phyloP scores from a whole-genome alignment of 768 basidiomycete genomes.

The Rhodotorula taiwanensis region DNA sequence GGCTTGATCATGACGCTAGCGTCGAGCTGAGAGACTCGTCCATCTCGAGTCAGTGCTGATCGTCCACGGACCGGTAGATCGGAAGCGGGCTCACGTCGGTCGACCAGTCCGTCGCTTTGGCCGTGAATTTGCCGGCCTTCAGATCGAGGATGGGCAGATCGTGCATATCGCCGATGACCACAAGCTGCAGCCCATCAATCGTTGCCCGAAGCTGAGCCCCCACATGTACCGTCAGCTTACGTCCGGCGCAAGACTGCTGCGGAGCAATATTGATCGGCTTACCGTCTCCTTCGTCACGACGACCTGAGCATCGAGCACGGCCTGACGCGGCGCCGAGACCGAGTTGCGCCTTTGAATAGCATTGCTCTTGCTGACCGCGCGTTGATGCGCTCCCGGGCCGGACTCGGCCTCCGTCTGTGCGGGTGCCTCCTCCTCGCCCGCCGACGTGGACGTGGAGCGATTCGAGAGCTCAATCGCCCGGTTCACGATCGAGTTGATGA shows the following conservation, averaged over 20 bases:
- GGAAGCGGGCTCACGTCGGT: conserved; percentile 58
- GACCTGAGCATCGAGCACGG: conserved; percentile 26
- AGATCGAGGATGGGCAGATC: conserved; percentile 91
- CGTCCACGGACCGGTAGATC: too few relatives aligned
- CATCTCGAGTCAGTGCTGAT: too few relatives aligned
- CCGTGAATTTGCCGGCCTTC: conserved; percentile 71
- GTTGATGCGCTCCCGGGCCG: not conserved
- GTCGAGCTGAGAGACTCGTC: conserved; percentile 65
- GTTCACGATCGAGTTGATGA: conserved; percentile 79
- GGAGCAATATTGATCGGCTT: not conserved
- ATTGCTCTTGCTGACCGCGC: conserved; percentile 16
- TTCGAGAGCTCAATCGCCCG: conserved; percentile 74
- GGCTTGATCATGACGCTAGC: conserved; percentile 73
- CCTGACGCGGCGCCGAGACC: not conserved
- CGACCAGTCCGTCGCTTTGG: conserved; percentile 88
- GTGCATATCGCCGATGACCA: conserved; percentile 89
- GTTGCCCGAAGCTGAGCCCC: conserved; percentile 52
- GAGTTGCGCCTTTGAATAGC: conserved; percentile 3
- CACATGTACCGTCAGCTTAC: too few relatives aligned
- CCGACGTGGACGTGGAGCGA: conserved; percentile 3
- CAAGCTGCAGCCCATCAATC: conserved; percentile 83
- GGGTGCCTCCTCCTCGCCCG: not conserved
- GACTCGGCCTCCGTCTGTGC: not conserved
- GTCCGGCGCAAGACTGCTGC: not conserved
- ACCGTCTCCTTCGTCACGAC: conserved; percentile 36